Percentiles rank a stretch among this genome's conserved stretches.
phyloP scores from a whole-genome alignment of 2,329 filamentous ascomycete genomes.

The Fusarium marasasianum region DNA sequence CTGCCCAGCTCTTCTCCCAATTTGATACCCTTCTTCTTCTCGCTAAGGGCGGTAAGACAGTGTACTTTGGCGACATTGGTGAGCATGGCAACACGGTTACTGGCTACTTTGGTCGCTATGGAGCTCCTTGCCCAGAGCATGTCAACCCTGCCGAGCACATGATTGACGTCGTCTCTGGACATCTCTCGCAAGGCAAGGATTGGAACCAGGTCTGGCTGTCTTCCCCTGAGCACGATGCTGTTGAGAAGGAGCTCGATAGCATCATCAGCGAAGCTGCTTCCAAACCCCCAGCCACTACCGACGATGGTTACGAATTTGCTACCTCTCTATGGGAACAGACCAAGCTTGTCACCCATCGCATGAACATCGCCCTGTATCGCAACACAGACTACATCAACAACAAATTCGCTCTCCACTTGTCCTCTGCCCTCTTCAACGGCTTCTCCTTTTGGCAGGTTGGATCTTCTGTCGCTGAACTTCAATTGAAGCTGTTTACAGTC shows the following conservation, averaged over 20 bases:
- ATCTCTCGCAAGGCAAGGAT: conserved; percentile 58
- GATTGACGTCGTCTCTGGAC: conserved; percentile 67
- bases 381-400: conserved; percentile 74
- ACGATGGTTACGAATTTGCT: conserved; percentile 75
- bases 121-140: conserved; percentile 67
- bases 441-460: conserved; percentile 72
- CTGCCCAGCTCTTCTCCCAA: conserved; percentile 70
- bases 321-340: conserved; percentile 71
- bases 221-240: conserved; percentile 66
- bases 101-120: conserved; percentile 73
- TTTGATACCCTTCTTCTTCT: conserved; percentile 74
- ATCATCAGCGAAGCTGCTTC: conserved; percentile 66
- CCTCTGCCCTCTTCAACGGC: conserved; percentile 66
- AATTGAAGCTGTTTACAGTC: conserved; percentile 66
- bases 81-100: conserved; percentile 63
- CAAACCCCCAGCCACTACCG: conserved; percentile 52
- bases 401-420: conserved; percentile 67
- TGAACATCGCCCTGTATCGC: conserved; percentile 69
- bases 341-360: conserved; percentile 70
- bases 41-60: conserved; percentile 70
- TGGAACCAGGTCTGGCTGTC: conserved; percentile 77
- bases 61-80: conserved; percentile 75
- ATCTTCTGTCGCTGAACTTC: conserved; percentile 59
- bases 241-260: conserved; percentile 70
- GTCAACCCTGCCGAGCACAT: conserved; percentile 82